phyloP scores from a whole-genome alignment of 2,329 filamentous ascomycete genomes.

The Xylaria sp. region DNA sequence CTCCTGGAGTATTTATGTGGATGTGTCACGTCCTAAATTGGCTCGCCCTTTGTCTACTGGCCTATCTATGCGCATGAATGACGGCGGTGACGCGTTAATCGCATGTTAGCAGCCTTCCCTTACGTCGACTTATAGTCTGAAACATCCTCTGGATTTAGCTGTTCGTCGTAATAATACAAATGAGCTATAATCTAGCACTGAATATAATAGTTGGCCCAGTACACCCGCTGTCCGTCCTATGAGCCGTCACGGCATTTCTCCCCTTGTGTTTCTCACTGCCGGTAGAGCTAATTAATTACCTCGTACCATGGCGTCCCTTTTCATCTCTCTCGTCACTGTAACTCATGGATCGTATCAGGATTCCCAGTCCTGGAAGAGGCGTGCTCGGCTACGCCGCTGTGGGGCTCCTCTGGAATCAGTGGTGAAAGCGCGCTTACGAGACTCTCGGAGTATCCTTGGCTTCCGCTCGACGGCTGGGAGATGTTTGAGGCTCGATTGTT shows the following conservation, averaged over 20 bases:
- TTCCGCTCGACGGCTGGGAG: slow-evolving; percentile 28
- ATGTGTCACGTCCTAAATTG: neutral
- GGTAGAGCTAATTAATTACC: neutral
- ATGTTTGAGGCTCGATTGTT: slow-evolving; percentile 18
- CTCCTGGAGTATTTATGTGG: too few relatives aligned
- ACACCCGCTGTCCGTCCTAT: neutral
- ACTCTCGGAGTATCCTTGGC: slow-evolving; percentile 12
- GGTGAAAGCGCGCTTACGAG: slow-evolving; percentile 20
- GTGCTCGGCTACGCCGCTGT: neutral
- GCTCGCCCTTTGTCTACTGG: neutral
- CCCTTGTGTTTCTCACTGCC: neutral
- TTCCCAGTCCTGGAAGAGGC: neutral
- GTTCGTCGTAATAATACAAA: neutral
- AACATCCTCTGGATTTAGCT: too few relatives aligned
- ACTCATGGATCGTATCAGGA: slow-evolving; percentile 29
- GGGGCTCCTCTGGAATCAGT: slow-evolving; percentile 2
- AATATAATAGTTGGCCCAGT: neutral
- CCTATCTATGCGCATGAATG: neutral
- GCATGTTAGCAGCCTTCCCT: neutral
- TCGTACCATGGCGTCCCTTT: neutral
- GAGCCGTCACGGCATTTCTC: neutral
- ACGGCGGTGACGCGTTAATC: neutral
- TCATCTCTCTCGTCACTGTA: slow-evolving; percentile 14
- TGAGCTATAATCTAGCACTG: neutral
- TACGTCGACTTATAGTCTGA: neutral